Conservation (phyloP, 148 eudicot species). For the Nyssa sinensis region DNA sequence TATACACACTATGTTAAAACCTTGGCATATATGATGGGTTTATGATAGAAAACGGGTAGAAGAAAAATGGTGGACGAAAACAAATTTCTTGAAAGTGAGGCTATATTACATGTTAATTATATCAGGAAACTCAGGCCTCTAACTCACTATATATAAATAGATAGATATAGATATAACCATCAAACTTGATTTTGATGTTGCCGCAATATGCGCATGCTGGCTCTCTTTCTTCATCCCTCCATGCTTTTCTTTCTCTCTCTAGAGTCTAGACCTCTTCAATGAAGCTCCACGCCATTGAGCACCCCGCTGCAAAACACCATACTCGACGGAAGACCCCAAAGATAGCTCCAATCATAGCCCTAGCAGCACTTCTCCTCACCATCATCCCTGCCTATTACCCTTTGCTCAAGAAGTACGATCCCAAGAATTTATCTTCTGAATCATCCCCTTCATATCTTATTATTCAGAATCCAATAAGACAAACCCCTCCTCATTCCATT, state of each 20-base stretch:
- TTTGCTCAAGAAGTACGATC: constrained; percentile 8
- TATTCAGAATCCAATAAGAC: neutral
- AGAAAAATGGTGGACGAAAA: too few species aligned
- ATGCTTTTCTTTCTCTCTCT: neutral
- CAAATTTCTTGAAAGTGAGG: too few species aligned
- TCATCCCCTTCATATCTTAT: neutral
- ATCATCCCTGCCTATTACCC: constrained; percentile 41
- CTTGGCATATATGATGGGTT: too few species aligned
- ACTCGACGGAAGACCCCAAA: constrained; percentile 33
- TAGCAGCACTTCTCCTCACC: constrained; percentile 24
- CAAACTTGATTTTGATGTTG: constrained; percentile 20
- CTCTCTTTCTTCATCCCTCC: constrained; percentile 8
- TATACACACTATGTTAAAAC: too few species aligned
- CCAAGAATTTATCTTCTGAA: constrained; percentile 8
- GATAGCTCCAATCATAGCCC: constrained; percentile 28
- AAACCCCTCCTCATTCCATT: neutral
- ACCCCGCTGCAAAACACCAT: constrained; percentile 33
- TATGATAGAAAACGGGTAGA: too few species aligned
- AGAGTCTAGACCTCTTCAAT: constrained; percentile 14
- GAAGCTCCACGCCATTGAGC: constrained; percentile 38
- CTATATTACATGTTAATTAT: too few species aligned
- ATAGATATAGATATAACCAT: constrained; percentile 17
- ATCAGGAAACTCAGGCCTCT: neutral
- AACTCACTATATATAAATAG: neutral
- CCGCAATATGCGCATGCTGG: constrained; percentile 16